Evolutionary conservation across 164 flowering plant genomes (phyloP).

Genomic region (Vitis rupestris): DNA sequence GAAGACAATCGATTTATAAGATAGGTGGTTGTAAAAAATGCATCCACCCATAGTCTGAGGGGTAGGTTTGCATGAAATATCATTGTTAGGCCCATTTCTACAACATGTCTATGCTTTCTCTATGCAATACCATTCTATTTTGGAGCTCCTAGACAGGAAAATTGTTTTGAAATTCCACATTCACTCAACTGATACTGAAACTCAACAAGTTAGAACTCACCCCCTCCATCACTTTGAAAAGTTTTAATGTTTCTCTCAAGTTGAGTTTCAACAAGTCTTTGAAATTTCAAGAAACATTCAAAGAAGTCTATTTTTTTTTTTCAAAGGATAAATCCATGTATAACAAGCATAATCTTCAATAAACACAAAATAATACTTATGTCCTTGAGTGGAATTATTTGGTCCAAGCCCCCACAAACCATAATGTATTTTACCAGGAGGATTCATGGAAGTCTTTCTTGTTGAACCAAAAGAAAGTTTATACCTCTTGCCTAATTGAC

Average conservation of each 20-base stretch:
- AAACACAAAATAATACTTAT: no score
- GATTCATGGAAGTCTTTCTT: no score
- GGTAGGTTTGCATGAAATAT: background rate
- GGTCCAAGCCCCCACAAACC: background rate
- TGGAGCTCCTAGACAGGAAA: background rate
- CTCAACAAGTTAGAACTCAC: no score
- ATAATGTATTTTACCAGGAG: background rate
- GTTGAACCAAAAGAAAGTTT: no score
- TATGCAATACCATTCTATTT: background rate
- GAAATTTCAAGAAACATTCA: no score
- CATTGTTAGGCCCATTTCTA: background rate
- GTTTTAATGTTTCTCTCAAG: no score
- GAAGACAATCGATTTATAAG: background rate
- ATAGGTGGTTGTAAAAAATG: background rate
- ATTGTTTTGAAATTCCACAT: background rate
- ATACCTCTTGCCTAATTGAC: no score
- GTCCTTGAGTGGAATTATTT: background rate
- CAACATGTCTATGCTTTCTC: background rate
- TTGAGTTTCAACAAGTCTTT: no score
- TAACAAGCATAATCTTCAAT: background rate
- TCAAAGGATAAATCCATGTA: background rate
- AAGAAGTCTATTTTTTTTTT: no score
- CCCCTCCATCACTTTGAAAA: no score
- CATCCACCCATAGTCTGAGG: background rate
- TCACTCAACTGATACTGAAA: background rate